These are phyloP conservation scores for Ogataea allantospora DNA, from an alignment of 805 yeast genomes.

Conservation along the genomic window DNA sequence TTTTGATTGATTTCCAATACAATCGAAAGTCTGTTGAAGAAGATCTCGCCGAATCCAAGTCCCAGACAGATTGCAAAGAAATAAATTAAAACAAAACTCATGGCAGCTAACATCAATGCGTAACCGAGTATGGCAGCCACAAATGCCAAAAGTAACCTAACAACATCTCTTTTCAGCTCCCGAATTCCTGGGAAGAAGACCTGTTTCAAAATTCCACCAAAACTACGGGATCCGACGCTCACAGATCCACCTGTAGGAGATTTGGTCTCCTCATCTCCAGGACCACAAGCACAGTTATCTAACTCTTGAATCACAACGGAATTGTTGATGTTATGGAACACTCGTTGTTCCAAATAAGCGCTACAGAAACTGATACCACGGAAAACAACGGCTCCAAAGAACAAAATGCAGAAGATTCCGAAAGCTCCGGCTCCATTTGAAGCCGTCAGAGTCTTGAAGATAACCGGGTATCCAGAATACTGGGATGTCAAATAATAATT, in stretches of 20 bases:
- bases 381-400: slow-evolving; percentile 56
- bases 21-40: slow-evolving; percentile 57
- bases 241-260: slow-evolving; percentile 12
- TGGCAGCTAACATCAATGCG: slow-evolving; percentile 75
- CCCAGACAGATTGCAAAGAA: slow-evolving; percentile 76
- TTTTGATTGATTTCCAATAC: slow-evolving; percentile 37
- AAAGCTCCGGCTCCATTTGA: slow-evolving; percentile 58
- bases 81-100: slow-evolving; percentile 65
- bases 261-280: slow-evolving; percentile 25
- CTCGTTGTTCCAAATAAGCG: slow-evolving; percentile 64
- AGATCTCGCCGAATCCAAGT: slow-evolving; percentile 65
- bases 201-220: slow-evolving; percentile 22
- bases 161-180: slow-evolving; percentile 48
- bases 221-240: slow-evolving; percentile 6
- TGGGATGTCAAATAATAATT: slow-evolving; percentile 53
- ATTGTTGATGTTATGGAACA: slow-evolving; percentile 47
- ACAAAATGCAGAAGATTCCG: slow-evolving; percentile 65
- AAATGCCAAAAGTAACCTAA: slow-evolving; percentile 56
- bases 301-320: slow-evolving; percentile 30
- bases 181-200: slow-evolving; percentile 35
- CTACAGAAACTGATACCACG: slow-evolving; percentile 59
- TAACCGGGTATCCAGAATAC: slow-evolving; percentile 57
- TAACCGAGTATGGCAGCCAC: slow-evolving; percentile 65
- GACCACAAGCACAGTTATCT: slow-evolving; percentile 37
- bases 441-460: slow-evolving; percentile 57